Evolutionary conservation across 139 green algal genomes (phyloP).

Genomic region (Asterochloris sp.): DNA sequence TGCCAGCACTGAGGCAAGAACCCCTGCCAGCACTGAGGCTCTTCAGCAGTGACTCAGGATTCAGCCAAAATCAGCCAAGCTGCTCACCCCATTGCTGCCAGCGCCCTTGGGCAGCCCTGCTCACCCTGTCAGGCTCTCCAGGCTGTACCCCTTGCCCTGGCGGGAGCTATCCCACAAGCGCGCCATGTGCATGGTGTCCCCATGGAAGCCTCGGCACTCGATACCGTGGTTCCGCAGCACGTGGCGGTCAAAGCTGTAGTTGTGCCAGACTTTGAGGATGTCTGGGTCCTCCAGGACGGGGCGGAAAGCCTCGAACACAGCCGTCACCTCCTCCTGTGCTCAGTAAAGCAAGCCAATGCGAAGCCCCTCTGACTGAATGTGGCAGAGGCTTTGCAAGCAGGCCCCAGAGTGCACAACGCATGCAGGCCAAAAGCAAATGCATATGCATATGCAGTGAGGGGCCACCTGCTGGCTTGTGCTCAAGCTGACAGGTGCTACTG

Average conservation of each 20-base stretch:
- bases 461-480: too few relatives aligned
- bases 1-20: too few relatives aligned
- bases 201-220: conserved; percentile 71
- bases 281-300: conserved; percentile 72
- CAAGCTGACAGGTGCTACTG: too few relatives aligned
- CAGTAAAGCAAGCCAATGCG: background rate
- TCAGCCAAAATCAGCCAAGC: too few relatives aligned
- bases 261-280: conserved; percentile 95
- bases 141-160: conserved; percentile 65
- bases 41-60: too few relatives aligned
- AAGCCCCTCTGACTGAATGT: background rate
- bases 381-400: background rate
- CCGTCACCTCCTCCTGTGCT: conserved; percentile 25
- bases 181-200: conserved; percentile 99
- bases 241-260: conserved; percentile 98
- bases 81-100: too few relatives aligned
- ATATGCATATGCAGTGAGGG: too few relatives aligned
- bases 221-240: conserved; percentile 72
- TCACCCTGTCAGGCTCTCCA: conserved; percentile 45
- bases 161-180: conserved; percentile 82
- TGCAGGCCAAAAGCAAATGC: too few relatives aligned
- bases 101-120: background rate
- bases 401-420: too few relatives aligned
- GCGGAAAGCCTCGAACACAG: conserved; percentile 70
- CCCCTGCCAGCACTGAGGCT: too few relatives aligned